Conservation (phyloP, 345 rosid species). For the Angophora floribunda region DNA sequence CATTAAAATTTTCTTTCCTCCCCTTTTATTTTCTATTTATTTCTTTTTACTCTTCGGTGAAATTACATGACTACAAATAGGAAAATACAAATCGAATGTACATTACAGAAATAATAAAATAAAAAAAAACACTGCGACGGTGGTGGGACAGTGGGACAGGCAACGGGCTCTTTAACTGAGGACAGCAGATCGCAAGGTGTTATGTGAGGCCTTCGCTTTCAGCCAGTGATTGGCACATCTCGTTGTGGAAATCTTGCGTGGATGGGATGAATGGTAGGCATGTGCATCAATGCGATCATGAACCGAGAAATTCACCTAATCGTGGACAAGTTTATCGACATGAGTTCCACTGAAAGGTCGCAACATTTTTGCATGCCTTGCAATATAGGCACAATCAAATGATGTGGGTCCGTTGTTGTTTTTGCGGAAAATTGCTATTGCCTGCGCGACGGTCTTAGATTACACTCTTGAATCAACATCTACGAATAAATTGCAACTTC, state of each 20-base stretch:
- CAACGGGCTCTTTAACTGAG: neutral
- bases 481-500: too few species aligned
- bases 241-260: neutral
- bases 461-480: neutral
- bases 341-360: too few species aligned
- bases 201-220: neutral
- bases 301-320: neutral
- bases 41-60: neutral
- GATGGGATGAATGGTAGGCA: neutral
- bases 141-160: neutral
- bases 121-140: neutral
- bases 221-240: neutral
- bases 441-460: fast-evolving
- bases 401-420: too few species aligned
- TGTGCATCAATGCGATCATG: neutral
- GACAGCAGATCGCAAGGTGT: too few species aligned
- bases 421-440: neutral
- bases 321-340: neutral
- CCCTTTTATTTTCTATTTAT: neutral
- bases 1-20: neutral
- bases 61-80: neutral
- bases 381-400: neutral
- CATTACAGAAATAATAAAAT: neutral
- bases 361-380: too few species aligned
- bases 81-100: neutral